Base-by-base conservation (phyloP, 2,329 filamentous ascomycete species). In the Byssochlamys sp. region DNA sequence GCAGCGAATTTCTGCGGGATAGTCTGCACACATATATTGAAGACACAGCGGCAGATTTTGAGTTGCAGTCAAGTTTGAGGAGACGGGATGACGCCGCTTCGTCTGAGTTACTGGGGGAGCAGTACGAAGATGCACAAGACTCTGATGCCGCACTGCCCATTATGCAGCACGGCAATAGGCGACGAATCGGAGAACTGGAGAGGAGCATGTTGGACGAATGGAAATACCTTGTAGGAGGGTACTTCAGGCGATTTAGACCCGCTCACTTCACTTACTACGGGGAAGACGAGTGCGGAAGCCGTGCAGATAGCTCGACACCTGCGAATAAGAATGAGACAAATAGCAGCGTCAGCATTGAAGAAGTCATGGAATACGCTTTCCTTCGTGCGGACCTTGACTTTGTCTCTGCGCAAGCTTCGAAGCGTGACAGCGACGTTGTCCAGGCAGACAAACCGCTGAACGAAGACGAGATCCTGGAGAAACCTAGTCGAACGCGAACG, bases 341-440 rank as follows among this genome's bases (percentile, higher is more conserved):
- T 26, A 66, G 68, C 51, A 65, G 71, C 12, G 72, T 76, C n/a
- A 69, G 71, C 2, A 76, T 77, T 54, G 76, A 78, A 63, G 76
- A 78, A 60, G 71, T 95, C 35, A 79, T 99, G 55, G 88, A 88
- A 59, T 97, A 97, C 73, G 90, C 92, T 25, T 99, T 99, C 67
- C 80, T 99, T 53, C 89, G 90, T 65, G 91, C 91, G 33, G 94
- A 99, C 71, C 84, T 96, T 55, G 92, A 97, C 73, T 99, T 99
- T 67, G 86, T 97, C 56, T 84, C 88, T 4, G 91, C 90, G 0
- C 92, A 97, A 73, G 91, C 91, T 4, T 82, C 84, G 52, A 95
- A 95, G 71, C 81, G 85, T n/a, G 81, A 85, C 0, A 82, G 88
- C 61, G 89, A 95, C 65, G 79, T 83, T 3, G 82, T 86, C 48